Evolutionary conservation across 805 yeast species (phyloP).

Genomic region (Nakazawaea laoshanensis): DNA sequence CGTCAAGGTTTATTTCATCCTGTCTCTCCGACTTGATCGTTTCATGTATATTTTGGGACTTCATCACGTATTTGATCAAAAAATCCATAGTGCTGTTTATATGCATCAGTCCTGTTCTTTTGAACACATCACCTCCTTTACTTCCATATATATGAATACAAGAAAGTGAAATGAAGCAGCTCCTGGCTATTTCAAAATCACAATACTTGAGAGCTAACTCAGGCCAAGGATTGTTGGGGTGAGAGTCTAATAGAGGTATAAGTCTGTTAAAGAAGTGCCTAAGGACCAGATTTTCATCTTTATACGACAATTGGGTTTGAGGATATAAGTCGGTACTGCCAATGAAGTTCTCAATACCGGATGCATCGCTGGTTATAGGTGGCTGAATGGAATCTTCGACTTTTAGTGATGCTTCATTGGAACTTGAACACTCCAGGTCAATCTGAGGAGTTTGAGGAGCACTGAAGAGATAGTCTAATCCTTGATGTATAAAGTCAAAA

Average conservation of each 20-base stretch:
- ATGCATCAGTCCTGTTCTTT: constrained; percentile 43
- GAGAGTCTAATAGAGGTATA: constrained; percentile 46
- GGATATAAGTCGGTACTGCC: constrained; percentile 14
- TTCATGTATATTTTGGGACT: constrained; percentile 10
- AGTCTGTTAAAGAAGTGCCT: constrained; percentile 48
- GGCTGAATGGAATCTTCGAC: no score
- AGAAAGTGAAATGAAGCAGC: constrained; percentile 48
- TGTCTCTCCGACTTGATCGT: constrained; percentile 1
- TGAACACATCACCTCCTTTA: constrained; percentile 42
- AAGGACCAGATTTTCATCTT: constrained; percentile 46
- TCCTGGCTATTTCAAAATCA: constrained; percentile 47
- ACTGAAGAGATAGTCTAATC: constrained; percentile 7
- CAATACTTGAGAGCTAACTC: constrained; percentile 48
- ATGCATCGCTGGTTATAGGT: no score
- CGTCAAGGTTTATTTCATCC: constrained; percentile 20
- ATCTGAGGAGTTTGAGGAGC: constrained; percentile 2
- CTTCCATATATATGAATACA: constrained; percentile 52
- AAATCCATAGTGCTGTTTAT: constrained; percentile 50
- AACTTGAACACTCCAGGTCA: no score
- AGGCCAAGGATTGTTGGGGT: constrained; percentile 57
- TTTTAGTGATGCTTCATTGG: no score
- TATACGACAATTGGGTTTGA: constrained; percentile 18
- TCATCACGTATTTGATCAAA: constrained; percentile 33
- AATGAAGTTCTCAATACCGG: constrained; percentile 12
- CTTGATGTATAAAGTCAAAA: constrained; percentile 5